These are phyloP conservation scores for Picea mariana DNA, from an alignment of 83 land plant species.

Conservation along the genomic window DNA sequence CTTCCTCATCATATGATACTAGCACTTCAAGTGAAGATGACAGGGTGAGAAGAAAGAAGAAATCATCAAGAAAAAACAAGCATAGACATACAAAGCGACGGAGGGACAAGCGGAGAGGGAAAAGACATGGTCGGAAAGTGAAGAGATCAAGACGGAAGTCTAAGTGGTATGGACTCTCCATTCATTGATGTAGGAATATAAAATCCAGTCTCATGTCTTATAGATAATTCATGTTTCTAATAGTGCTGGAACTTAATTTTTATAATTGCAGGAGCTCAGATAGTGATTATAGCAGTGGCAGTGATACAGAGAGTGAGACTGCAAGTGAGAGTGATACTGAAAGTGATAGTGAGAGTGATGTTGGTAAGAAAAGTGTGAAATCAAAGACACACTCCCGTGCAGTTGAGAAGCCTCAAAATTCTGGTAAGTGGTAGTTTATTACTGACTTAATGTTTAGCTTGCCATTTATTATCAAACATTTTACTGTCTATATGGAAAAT, in stretches of 20 bases:
- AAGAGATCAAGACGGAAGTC: constrained; percentile 60
- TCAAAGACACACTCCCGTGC: constrained; percentile 16
- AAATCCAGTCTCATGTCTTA: too few species aligned
- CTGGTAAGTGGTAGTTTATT: not conserved
- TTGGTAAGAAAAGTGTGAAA: constrained; percentile 26
- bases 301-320: constrained; percentile 53
- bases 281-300: constrained; percentile 40
- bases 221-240: not conserved
- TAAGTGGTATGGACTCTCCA: constrained; percentile 34
- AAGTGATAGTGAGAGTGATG: constrained; percentile 35
- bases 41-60: constrained; percentile 65
- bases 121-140: constrained; percentile 47
- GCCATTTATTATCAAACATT: not conserved
- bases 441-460: not conserved
- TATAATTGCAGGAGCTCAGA: constrained; percentile 56
- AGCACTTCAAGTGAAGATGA: constrained; percentile 82
- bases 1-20: constrained; percentile 44
- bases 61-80: constrained; percentile 66
- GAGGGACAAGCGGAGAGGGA: constrained; percentile 65
- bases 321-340: constrained; percentile 47
- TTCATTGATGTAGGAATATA: too few species aligned
- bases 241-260: not conserved
- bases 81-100: constrained; percentile 56
- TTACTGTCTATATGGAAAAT: too few species aligned
- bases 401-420: not conserved